Base-by-base conservation (phyloP, 2,329 filamentous ascomycete genomes). In the Cladorrhinum sp. region DNA sequence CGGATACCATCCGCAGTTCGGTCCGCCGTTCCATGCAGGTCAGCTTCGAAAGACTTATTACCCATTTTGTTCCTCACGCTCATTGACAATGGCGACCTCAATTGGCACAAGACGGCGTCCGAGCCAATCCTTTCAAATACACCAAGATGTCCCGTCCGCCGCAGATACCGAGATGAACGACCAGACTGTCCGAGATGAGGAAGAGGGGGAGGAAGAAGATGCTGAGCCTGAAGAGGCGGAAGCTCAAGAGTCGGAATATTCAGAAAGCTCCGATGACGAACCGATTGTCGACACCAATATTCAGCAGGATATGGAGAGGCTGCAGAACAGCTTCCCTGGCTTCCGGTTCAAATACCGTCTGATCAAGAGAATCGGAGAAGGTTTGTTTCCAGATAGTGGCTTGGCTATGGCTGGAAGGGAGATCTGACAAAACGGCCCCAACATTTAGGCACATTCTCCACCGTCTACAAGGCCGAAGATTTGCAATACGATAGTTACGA, bases 381-480 rank as follows among this genome's bases (percentile, higher is more conserved):
- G 92, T 93, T 76, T 59, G 71, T 68, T 29, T 5, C 32, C 16
- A 13, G 32, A 16, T 32, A 12, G 32, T 36, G 32, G 32, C 32
- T 9, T 36, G 25, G 10, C 4, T 29, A 10, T 29, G 25, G 10
- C 25, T 5, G 25, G 25, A 29, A 29, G 10, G 10, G 25, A 29
- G 32, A 12, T 4, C 32, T 36, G 12, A 36, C 32, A 4, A 4
- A 36, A 9, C 16, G 10, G 3, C 7, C 32, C 32, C 8, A 2
- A 36, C 13, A 38, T 18, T 8, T 66, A 96, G 92, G 95, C 60
- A 99, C 95, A 1, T 99, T 99, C 73, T 98, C 95, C 0, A 98
- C 95, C 1, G 95, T 99, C 12, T 99, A 99, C 82, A 99, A 99
- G 75, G 95, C 96, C 20, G 92, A 98, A 75, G 95, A 99, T 72